phyloP scores from a whole-genome alignment of 345 rosid genomes.

The Turritis glabra region DNA sequence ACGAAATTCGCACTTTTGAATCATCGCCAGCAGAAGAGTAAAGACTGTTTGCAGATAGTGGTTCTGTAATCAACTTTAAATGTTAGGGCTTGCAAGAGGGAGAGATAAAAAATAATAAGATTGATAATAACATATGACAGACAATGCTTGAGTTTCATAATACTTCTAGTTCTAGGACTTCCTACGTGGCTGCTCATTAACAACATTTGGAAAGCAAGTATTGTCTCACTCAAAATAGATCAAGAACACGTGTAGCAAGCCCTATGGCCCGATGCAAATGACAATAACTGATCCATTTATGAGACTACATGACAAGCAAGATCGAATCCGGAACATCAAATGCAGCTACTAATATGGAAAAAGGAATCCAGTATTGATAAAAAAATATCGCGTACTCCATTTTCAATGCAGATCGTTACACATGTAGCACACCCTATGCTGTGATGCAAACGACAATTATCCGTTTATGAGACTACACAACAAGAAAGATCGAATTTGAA shows the following conservation, averaged over 20 bases:
- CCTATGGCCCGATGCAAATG: not conserved
- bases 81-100: not conserved
- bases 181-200: not conserved
- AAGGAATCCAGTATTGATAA: too few relatives aligned
- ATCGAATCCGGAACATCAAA: not conserved
- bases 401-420: not conserved
- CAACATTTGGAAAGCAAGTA: not conserved
- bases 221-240: constrained; percentile 11
- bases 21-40: constrained; percentile 46
- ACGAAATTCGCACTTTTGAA: constrained; percentile 74
- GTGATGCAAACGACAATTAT: not conserved
- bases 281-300: constrained; percentile 6
- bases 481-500: not conserved
- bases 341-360: not conserved
- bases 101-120: constrained; percentile 5
- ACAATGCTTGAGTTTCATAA: constrained; percentile 21
- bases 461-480: constrained; percentile 7
- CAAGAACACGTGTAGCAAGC: constrained; percentile 3
- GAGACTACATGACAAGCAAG: constrained; percentile 4
- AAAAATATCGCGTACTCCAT: not conserved
- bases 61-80: constrained; percentile 57
- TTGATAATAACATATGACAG: constrained; percentile 6
- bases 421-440: constrained; percentile 5
- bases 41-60: constrained; percentile 56
- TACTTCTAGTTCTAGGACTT: constrained; percentile 11